Base-by-base conservation (phyloP, 225 moss, liverwort and hornwort genomes). In the Marchantia polymorpha region DNA sequence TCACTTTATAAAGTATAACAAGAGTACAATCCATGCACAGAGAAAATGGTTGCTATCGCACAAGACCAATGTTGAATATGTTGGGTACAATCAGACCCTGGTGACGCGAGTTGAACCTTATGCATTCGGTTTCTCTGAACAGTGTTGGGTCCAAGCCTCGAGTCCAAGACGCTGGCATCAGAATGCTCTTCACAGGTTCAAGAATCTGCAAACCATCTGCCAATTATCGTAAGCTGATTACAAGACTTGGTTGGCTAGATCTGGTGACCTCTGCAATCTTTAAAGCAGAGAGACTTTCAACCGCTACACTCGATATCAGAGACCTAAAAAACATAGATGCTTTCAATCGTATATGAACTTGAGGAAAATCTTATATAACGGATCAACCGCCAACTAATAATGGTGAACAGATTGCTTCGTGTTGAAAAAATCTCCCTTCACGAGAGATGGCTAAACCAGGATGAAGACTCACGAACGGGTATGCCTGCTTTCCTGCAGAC, bases 371-470 rank as follows among this genome's bases (percentile, higher is more conserved):
- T 39, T 39, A 39, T 39, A 39, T 39, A n/a, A n/a, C 39, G 39
- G 39, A 39, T 39, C 39, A 39, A 39, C 39, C 5, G 2, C 39
- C 39, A 39, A 39, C 39, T 39, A 10, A 14, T 11, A 30, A 6
- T 13, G 64, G 22, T 20, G 23, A 56, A 27, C 59, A 26, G 54
- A 25, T 52, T 27, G 3, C n/a, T 5, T 66, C 55, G 22, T 75
- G 89, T 89, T 13, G 89, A 73, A 72, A 89, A 91, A 14, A 89
- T 87, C 82, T 89, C 91, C 52, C 54, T 83, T 89, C 91, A 91
- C 12, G 81, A 79, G 50, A 71, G 80, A 64, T 83, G 80, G 54
- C 23, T 26, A 39, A 60, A 81, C 91, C 91, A 91, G 48, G 81
- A 87, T 31, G 91, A 89, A 64, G 86, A 79, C 64, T 91, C 91